These are phyloP conservation scores for Podila clonocystis DNA, from an alignment of 192 early-diverging fungal genomes.

Conservation along the genomic window DNA sequence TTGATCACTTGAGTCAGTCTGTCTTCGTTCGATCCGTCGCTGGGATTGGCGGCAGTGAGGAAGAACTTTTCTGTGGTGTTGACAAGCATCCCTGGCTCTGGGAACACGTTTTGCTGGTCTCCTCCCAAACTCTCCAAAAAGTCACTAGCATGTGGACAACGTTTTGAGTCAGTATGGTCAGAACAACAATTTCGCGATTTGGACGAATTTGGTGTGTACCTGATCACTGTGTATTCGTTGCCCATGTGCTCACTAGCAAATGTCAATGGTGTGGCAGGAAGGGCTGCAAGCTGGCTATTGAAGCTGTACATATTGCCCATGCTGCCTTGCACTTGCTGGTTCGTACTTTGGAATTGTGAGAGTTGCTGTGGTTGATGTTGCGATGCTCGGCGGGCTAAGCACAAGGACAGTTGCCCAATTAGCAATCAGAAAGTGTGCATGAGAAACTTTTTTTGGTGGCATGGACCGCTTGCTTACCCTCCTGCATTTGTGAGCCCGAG, in stretches of 20 bases:
- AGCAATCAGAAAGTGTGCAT: background rate
- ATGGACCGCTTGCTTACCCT: background rate
- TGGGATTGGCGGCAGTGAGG: constrained; percentile 92
- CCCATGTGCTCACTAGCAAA: constrained; percentile 85
- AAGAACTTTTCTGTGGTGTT: constrained; percentile 89
- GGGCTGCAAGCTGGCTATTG: constrained; percentile 38
- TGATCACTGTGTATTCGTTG: constrained; percentile 83
- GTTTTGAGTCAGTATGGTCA: background rate
- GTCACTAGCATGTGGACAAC: constrained; percentile 57
- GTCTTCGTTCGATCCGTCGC: constrained; percentile 85
- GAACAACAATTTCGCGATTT: background rate
- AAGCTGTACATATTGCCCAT: constrained; percentile 42
- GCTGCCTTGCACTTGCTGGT: constrained; percentile 17
- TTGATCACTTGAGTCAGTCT: constrained; percentile 91
- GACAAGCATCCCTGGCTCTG: constrained; percentile 36
- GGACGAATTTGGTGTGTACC: constrained; percentile 14
- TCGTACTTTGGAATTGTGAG: constrained; percentile 14
- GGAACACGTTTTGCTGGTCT: constrained; percentile 38
- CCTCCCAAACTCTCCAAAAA: constrained; percentile 65
- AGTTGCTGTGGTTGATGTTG: constrained; percentile 21
- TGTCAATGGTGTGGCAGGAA: constrained; percentile 65
- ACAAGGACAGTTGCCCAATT: background rate
- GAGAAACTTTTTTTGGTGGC: background rate
- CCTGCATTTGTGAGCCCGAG: constrained; percentile 4
- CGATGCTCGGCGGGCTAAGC: constrained; percentile 18